Evolutionary conservation across 331 rosid genomes (phyloP).

Genomic region (Malus hybrid): DNA sequence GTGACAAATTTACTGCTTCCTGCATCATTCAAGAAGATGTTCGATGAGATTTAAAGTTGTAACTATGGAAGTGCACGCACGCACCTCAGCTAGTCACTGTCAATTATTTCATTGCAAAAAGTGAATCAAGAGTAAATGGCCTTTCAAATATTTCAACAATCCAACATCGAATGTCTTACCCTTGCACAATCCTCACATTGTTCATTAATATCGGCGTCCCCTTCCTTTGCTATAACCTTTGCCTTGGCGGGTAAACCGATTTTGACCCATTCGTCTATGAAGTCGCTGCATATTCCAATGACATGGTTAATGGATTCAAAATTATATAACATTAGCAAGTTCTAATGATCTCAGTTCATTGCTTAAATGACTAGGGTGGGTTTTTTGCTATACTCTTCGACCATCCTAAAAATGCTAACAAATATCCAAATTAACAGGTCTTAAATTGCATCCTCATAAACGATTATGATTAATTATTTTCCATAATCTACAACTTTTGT

Average conservation of each 20-base stretch:
- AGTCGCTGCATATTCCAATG: slow-evolving; percentile 36
- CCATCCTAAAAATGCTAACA: background rate
- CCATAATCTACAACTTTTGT: background rate
- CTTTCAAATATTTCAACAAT: too few species aligned
- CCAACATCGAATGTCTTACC: background rate
- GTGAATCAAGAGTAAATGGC: too few species aligned
- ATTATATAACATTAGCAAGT: background rate
- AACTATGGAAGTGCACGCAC: too few species aligned
- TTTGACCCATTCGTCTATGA: slow-evolving; percentile 62
- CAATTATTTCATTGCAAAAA: too few species aligned
- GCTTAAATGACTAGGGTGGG: background rate
- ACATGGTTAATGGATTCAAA: background rate
- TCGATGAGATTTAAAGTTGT: background rate
- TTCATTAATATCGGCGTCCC: background rate
- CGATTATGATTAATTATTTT: background rate
- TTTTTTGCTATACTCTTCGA: background rate
- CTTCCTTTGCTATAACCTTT: slow-evolving; percentile 22
- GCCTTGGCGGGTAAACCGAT: slow-evolving; percentile 36
- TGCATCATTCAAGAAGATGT: slow-evolving; percentile 5
- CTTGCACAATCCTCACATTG: slow-evolving; percentile 15
- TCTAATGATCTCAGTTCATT: background rate
- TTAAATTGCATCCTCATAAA: background rate
- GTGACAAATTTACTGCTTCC: slow-evolving; percentile 62
- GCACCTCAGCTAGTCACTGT: too few species aligned
- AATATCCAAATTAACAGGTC: too few species aligned